These are phyloP conservation scores for Thelonectria blattea DNA, from an alignment of 2,329 filamentous ascomycete genomes.

Conservation along the genomic window DNA sequence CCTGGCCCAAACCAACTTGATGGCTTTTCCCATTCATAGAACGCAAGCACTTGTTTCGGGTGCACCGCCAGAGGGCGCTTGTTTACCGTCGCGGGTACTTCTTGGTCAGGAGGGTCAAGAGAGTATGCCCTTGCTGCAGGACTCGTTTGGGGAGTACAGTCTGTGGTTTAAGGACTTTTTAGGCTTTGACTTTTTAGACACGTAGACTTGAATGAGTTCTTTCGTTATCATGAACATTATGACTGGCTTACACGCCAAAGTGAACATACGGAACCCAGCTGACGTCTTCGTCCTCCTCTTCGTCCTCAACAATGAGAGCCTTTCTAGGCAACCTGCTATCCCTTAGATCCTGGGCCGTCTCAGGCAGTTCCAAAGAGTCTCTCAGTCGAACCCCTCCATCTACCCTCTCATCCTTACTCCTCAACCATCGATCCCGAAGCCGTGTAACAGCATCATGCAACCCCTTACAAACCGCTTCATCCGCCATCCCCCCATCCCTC, in stretches of 20 bases:
- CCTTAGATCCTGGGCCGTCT: not conserved
- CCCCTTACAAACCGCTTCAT: not conserved
- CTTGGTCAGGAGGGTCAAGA: not conserved
- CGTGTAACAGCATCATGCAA: not conserved
- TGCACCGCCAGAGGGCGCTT: not conserved
- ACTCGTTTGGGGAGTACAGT: slow-evolving; percentile 1
- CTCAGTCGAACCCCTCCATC: too few species aligned
- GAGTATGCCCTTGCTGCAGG: not conserved
- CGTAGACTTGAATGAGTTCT: not conserved
- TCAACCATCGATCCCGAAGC: not conserved
- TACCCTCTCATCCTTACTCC: too few species aligned
- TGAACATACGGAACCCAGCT: not conserved
- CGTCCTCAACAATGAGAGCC: not conserved
- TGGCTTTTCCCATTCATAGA: not conserved
- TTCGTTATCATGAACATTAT: too few species aligned
- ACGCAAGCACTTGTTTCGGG: not conserved
- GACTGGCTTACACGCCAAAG: not conserved
- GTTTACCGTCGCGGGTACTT: not conserved
- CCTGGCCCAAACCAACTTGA: slow-evolving; percentile 7
- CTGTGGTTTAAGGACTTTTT: slow-evolving; percentile 15
- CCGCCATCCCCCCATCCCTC: not conserved
- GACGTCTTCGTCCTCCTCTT: not conserved
- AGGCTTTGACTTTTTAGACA: slow-evolving; percentile 15
- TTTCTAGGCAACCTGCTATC: not conserved
- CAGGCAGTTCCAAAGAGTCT: not conserved